Conservation (phyloP, 2,329 filamentous ascomycete genomes). For the Cladosporium colombiae region DNA sequence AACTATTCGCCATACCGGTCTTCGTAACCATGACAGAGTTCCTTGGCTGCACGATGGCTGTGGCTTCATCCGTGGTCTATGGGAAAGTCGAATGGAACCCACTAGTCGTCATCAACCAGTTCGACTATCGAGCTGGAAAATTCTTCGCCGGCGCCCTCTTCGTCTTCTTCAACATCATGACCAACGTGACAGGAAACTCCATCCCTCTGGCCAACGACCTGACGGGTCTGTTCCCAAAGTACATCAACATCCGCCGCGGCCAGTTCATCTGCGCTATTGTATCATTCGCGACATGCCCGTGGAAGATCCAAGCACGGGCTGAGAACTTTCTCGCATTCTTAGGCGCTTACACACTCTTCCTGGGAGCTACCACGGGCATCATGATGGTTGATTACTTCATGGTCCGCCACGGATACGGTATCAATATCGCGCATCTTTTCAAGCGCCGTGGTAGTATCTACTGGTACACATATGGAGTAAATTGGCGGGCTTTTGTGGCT, state of each 20-base stretch:
- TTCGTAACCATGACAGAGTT: slow-evolving; percentile 70
- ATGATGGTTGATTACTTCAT: slow-evolving; percentile 85
- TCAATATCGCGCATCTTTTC: slow-evolving; percentile 77
- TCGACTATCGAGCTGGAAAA: slow-evolving; percentile 41
- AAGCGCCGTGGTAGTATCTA: slow-evolving; percentile 68
- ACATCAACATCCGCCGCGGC: slow-evolving; percentile 73
- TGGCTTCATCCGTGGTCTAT: slow-evolving; percentile 47
- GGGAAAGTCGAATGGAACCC: slow-evolving; percentile 40
- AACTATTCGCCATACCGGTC: slow-evolving; percentile 59
- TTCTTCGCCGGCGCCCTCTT: slow-evolving; percentile 49
- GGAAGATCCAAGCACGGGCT: slow-evolving; percentile 70
- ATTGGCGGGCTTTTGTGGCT: slow-evolving; percentile 68
- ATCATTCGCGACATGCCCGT: slow-evolving; percentile 84
- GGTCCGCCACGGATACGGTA: slow-evolving; percentile 78
- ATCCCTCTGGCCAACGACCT: slow-evolving; percentile 58
- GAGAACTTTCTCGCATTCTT: slow-evolving; percentile 91
- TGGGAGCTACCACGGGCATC: slow-evolving; percentile 89
- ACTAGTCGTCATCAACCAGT: slow-evolving; percentile 40
- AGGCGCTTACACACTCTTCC: slow-evolving; percentile 87
- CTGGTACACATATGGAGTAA: slow-evolving; percentile 70
- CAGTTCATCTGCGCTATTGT: slow-evolving; percentile 81
- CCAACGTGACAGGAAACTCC: slow-evolving; percentile 50
- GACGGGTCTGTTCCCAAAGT: slow-evolving; percentile 54
- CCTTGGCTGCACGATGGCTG: slow-evolving; percentile 55
- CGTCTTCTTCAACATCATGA: slow-evolving; percentile 51